phyloP scores from a whole-genome alignment of 2,329 filamentous ascomycete species.

The Phialophora macrospora region DNA sequence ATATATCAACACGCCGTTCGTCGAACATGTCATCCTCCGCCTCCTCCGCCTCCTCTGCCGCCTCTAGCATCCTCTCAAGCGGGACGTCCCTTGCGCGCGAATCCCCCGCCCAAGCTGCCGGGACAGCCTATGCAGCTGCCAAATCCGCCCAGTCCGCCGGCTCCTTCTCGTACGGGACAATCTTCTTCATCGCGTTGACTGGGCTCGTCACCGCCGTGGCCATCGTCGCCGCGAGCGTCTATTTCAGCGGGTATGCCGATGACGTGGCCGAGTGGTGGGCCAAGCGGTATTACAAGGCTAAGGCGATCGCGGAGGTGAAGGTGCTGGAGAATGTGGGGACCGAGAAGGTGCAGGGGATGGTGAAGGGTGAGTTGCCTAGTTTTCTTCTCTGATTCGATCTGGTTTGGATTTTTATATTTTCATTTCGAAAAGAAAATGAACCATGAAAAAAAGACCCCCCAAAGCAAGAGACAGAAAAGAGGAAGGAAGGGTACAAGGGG shows the following conservation, averaged over 20 bases:
- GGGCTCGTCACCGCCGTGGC: conserved; percentile 26
- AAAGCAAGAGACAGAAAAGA: no score
- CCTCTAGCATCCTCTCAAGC: background rate
- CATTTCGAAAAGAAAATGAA: no score
- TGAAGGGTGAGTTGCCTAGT: conserved; percentile 27
- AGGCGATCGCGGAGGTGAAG: conserved; percentile 31
- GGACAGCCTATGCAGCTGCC: background rate
- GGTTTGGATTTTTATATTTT: no score
- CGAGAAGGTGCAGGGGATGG: conserved; percentile 23
- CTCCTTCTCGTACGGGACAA: background rate
- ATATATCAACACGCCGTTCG: background rate
- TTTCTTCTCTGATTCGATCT: background rate
- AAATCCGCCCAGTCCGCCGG: background rate
- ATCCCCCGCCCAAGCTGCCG: background rate
- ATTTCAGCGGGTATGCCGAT: conserved; percentile 30
- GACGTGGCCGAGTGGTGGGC: conserved; percentile 29
- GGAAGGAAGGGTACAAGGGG: background rate
- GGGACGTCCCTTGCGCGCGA: background rate
- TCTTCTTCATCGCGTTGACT: conserved; percentile 17
- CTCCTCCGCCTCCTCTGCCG: background rate
- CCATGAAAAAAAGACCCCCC: no score
- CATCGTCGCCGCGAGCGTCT: conserved; percentile 23
- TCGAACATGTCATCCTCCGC: background rate
- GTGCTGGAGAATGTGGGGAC: conserved; percentile 28
- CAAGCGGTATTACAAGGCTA: conserved; percentile 33